phyloP scores from a whole-genome alignment of 257 asterid species.

The Nicotiana benthamiana region DNA sequence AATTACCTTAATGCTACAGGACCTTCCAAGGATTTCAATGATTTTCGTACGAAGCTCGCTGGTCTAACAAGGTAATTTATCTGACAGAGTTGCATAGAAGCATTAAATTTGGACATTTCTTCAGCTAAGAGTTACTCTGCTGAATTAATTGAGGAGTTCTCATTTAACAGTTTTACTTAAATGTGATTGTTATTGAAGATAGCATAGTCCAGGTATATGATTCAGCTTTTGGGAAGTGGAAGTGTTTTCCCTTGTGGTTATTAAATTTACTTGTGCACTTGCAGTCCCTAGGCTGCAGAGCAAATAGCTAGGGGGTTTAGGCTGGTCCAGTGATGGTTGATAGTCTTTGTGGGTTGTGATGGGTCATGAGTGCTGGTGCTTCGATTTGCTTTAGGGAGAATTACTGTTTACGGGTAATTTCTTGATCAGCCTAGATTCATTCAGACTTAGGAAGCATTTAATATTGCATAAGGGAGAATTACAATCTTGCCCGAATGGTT shows the following conservation, averaged over 20 bases:
- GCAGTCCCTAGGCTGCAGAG: background rate
- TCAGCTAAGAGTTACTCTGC: background rate
- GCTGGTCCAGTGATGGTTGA: background rate
- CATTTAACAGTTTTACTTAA: background rate
- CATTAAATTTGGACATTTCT: background rate
- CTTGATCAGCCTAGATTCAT: background rate
- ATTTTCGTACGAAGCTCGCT: conserved; percentile 93
- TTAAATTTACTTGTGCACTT: background rate
- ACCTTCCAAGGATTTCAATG: conserved; percentile 70
- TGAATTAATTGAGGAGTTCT: background rate
- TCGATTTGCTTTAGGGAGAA: background rate
- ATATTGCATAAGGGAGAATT: background rate
- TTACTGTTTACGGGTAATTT: background rate
- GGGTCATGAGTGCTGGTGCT: background rate
- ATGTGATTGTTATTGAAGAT: background rate
- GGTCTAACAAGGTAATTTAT: conserved; percentile 77
- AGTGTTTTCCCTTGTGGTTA: background rate
- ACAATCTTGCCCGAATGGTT: background rate
- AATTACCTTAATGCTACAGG: conserved; percentile 48
- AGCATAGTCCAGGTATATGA: background rate
- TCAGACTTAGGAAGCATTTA: background rate
- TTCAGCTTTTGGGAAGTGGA: background rate
- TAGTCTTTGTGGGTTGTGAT: background rate
- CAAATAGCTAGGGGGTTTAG: background rate
- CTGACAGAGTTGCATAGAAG: background rate